Conservation (phyloP, 2,329 filamentous ascomycete genomes). For the Fusarium piperis region DNA sequence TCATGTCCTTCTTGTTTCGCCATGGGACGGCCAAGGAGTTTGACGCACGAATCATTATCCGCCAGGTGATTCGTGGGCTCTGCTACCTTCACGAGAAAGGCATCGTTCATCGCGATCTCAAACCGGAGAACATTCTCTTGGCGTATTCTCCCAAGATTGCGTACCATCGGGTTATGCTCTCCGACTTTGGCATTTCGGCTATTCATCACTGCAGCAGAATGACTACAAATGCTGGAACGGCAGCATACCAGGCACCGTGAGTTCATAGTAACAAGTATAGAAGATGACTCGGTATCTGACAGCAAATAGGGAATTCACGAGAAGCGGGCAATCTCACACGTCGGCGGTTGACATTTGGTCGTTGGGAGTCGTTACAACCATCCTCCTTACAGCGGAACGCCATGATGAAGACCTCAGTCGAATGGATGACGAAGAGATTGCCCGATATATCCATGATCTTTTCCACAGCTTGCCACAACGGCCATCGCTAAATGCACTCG, state of each 20-base stretch:
- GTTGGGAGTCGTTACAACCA: conserved; percentile 57
- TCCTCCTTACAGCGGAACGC: conserved; percentile 44
- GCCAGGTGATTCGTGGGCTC: conserved; percentile 58
- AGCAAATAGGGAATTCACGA: conserved; percentile 51
- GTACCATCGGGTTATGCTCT: conserved; percentile 58
- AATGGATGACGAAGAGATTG: conserved; percentile 41
- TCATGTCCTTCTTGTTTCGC: conserved; percentile 59
- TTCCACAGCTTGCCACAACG: conserved; percentile 22
- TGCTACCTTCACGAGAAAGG: conserved; percentile 60
- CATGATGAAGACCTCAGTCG: conserved; percentile 41
- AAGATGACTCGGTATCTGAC: conserved; percentile 3
- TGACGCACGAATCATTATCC: conserved; percentile 56
- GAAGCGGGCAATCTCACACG: conserved; percentile 42
- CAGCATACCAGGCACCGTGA: conserved; percentile 61
- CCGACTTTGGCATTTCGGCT: conserved; percentile 63
- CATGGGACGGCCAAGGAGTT: conserved; percentile 51
- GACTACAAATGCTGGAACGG: conserved; percentile 57
- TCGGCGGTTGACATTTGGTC: conserved; percentile 62
- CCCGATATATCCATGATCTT: conserved; percentile 19
- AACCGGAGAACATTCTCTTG: conserved; percentile 64
- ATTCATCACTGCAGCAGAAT: conserved; percentile 54
- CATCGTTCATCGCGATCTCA: conserved; percentile 63
- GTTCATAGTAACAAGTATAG: not conserved
- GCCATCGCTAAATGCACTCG: conserved; percentile 40
- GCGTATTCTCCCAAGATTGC: conserved; percentile 55